Base-by-base conservation (phyloP, 257 asterid species). In the Sherardia arvensis region DNA sequence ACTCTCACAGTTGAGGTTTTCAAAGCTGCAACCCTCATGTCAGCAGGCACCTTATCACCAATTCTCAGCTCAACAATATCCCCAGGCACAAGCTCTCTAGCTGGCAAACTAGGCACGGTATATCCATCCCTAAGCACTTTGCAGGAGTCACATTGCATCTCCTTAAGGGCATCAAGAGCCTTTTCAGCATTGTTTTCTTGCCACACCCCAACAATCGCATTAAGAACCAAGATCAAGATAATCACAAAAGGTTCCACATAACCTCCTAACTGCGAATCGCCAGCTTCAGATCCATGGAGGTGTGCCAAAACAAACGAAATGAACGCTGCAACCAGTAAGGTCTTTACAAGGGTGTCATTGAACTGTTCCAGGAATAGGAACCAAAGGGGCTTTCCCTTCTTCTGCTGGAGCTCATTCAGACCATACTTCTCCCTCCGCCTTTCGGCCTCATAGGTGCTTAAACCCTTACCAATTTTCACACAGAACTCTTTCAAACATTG, bases 1-100 rank as follows among this genome's bases (percentile, higher is more conserved):
- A 56, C 61, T 56, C 61, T 56, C n/a, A 56, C 61, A 11, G 61
- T 56, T 56, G 61, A 56, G 38, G 61, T 56, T 56, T 56, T 56
- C 12, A 56, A 56, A 14, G 38, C 36, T 56, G 61, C 61, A 56
- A 56, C 61, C 21, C 61, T 56, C 61, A 56, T 56, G 61, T 56
- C 61, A 56, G 61, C 61, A 25, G 61, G 61, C 38, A 56, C 61
- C 17, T 56, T 56, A 56, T 56, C 61, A 28, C 61, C 61, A 27
- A 56, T n/a, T 56, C 61, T 56, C 11, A 56, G 61, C 32, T 56
- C 61, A 26, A 56, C 61, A 14, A 56, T 56, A 56, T 56, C 61
- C 23, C 61, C 61, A 56, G 61, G 61, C 21, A 56, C 61, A 27
- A 56, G 61, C 32, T 56, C 61, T 28, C 32, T 56, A 56, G 61